Evolutionary conservation across 345 rosid species (phyloP), one percentile per base, ranked within the genome.

Genomic region (Heritiera littoralis): DNA sequence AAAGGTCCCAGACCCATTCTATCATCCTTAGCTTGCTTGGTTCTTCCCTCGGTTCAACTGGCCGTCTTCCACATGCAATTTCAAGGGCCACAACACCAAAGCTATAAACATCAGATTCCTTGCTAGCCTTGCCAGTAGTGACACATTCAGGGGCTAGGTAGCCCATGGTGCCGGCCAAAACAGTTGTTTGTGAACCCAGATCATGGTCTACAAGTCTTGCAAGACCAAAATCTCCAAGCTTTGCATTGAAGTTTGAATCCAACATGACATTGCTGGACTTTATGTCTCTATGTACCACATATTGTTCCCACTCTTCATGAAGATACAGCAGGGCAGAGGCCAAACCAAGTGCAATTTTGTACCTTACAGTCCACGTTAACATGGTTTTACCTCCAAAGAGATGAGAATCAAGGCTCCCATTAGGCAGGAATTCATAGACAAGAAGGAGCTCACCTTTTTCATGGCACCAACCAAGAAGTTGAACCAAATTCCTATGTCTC

Each of bases 241-340:
- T 88, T 8, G 89, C 88, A 9, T 85, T 86, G 77, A 86, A 88
- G 49, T 80, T 85, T 3, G 91, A 88, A 60, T 88, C 91, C 63
- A 88, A 32, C 89, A 88, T 86, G 6, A 88, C 81, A 23, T 88
- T 88, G 81, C 91, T 86, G 0, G 89, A 83, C 77, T 89, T 87
- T 38, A 89, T 78, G 74, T 89, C 90, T 79, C 90, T 79, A 6
- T 88, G 90, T 10, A 88, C 87, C 23, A 89, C 88, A 17, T 88
- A 86, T 72, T 86, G 89, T 54, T 85, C 90, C 88, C 87, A 84
- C 54, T 88, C 90, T 69, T 89, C 89, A n/a, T 89, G 92, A 32
- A 89, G 89, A 72, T 89, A 88, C 17, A 85, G 66, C 51, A 89
- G 20, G 0, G 86, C 86, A 2, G 90, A 84, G 28, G 90, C 89